Percentiles rank a stretch among this genome's conserved stretches.
Evolutionary conservation across 768 basidiomycete species (phyloP).

Genomic region (Mycena albidolilacea): DNA sequence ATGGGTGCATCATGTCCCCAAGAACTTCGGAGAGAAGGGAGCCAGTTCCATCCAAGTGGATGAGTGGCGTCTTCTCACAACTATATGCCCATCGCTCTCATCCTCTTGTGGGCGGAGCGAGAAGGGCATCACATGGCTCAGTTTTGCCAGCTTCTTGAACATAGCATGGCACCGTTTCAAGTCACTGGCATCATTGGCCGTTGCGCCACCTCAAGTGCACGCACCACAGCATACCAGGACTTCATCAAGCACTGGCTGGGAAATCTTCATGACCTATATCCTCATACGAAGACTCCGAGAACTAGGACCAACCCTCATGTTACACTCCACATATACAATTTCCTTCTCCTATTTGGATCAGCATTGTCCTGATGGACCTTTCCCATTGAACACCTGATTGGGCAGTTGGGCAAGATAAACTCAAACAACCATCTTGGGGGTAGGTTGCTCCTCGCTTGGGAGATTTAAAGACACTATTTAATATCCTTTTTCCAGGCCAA

Average conservation of each 20-base stretch:
- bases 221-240: not conserved
- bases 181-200: constrained; percentile 41
- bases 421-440: constrained; percentile 50
- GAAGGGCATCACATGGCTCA: not conserved
- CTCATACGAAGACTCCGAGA: constrained; percentile 40
- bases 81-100: constrained; percentile 9
- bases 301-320: constrained; percentile 9
- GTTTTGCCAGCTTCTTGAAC: constrained; percentile 38
- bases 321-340: constrained; percentile 50
- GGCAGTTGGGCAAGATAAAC: constrained; percentile 49
- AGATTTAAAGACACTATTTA: not conserved
- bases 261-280: constrained; percentile 41
- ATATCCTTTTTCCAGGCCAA: too few relatives aligned
- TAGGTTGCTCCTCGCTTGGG: constrained; percentile 9
- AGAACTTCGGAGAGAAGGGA: too few relatives aligned
- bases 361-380: too few relatives aligned
- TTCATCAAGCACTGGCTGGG: not conserved
- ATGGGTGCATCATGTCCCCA: too few relatives aligned
- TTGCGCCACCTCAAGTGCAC: constrained; percentile 25
- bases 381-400: constrained; percentile 55
- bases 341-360: constrained; percentile 50
- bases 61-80: too few relatives aligned
- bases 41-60: too few relatives aligned
- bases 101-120: too few relatives aligned
- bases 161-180: constrained; percentile 47